phyloP scores from a whole-genome alignment of 176 grass and related monocot genomes.

The Alopecurus myosuroides region DNA sequence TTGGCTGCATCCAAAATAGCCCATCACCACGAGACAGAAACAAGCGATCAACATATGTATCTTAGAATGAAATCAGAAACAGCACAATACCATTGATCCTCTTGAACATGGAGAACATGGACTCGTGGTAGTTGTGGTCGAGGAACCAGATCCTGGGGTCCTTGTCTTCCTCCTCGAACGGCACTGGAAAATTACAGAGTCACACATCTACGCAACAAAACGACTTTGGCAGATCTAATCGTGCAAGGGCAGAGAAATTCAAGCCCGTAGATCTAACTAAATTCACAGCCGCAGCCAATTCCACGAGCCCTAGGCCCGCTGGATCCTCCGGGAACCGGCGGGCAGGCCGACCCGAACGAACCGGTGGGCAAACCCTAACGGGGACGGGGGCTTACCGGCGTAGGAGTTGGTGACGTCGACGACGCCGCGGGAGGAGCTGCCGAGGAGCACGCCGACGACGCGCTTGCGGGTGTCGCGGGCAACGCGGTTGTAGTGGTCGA shows the following conservation, averaged over 20 bases:
- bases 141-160: slow-evolving; percentile 98
- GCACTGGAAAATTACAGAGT: slow-evolving; percentile 52
- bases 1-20: slow-evolving; percentile 47
- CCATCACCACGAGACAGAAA: slow-evolving; percentile 4
- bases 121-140: slow-evolving; percentile 96
- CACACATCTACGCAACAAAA: background rate
- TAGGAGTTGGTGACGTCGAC: slow-evolving; percentile 98
- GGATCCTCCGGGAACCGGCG: background rate
- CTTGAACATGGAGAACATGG: slow-evolving; percentile 98
- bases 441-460: slow-evolving; percentile 92
- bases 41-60: too few species aligned
- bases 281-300: background rate
- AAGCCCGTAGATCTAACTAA: slow-evolving; percentile 14
- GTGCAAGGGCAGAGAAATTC: background rate
- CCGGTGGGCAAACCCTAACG: slow-evolving; percentile 32
- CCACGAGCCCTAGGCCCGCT: background rate
- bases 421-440: slow-evolving; percentile 60
- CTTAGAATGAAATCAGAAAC: background rate
- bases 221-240: slow-evolving; percentile 42
- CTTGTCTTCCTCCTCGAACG: slow-evolving; percentile 94
- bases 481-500: slow-evolving; percentile 99
- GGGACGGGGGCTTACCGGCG: slow-evolving; percentile 48
- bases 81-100: slow-evolving; percentile 72
- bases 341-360: too few species aligned
- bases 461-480: slow-evolving; percentile 88